These are phyloP conservation scores for Polyplosphaeria fusca DNA, from an alignment of 495 filamentous ascomycete genomes.

Conservation along the genomic window DNA sequence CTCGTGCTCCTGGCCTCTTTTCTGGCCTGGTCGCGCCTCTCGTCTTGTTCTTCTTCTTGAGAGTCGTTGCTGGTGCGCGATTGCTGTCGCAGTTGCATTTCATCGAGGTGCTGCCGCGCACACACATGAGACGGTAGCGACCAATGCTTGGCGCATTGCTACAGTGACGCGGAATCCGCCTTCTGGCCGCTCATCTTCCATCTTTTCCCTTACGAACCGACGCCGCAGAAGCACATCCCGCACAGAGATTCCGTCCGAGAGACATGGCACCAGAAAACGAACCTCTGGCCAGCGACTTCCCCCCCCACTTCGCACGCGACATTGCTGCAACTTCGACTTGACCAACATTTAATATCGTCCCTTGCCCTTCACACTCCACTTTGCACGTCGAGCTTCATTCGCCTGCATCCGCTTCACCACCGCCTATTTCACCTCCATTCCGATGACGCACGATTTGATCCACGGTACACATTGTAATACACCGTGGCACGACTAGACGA, in stretches of 20 bases:
- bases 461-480: background rate
- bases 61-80: no score
- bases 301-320: constrained; percentile 15
- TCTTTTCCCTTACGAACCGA: background rate
- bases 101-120: no score
- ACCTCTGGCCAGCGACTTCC: constrained; percentile 28
- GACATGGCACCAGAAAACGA: constrained; percentile 33
- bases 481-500: no score
- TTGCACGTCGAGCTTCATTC: background rate
- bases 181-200: constrained; percentile 15
- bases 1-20: background rate
- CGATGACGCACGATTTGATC: background rate
- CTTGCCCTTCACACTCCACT: background rate
- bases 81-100: no score
- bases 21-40: background rate
- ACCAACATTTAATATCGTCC: no score
- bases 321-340: no score
- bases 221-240: background rate
- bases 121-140: no score
- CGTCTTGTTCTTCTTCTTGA: no score
- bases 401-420: background rate
- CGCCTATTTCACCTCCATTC: background rate
- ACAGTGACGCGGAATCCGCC: constrained; percentile 21
- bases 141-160: constrained; percentile 18
- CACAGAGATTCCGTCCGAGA: background rate